Conservation (phyloP, 371 early-diverging fungal species). For the Zopfochytrium polystomum region DNA sequence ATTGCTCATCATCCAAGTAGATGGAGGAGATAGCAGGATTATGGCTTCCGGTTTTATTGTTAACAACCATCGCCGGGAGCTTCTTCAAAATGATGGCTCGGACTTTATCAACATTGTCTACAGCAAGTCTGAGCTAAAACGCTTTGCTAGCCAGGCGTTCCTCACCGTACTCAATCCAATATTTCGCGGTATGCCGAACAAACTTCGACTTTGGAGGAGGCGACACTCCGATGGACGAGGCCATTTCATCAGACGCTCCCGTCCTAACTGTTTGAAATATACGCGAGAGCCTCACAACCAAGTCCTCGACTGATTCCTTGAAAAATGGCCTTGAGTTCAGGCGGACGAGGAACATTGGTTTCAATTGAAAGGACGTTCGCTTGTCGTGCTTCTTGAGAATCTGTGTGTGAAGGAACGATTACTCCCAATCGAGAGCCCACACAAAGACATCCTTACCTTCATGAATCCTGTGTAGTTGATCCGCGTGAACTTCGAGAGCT, state of each 20-base stretch:
- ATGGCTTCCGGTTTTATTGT: slow-evolving; percentile 65
- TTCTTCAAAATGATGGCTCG: slow-evolving; percentile 87
- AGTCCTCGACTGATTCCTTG: slow-evolving; percentile 84
- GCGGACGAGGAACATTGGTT: slow-evolving; percentile 83
- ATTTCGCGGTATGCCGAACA: slow-evolving; percentile 88
- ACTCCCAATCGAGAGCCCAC: background rate
- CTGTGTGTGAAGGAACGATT: slow-evolving; percentile 11
- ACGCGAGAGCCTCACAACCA: slow-evolving; percentile 85
- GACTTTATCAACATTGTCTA: slow-evolving; percentile 95
- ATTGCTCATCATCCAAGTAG: slow-evolving; percentile 92
- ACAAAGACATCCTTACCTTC: slow-evolving; percentile 47
- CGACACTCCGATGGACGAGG: background rate
- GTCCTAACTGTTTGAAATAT: slow-evolving; percentile 86
- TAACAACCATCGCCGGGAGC: slow-evolving; percentile 93
- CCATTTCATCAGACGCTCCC: slow-evolving; percentile 24
- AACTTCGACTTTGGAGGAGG: slow-evolving; percentile 58
- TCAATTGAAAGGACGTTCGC: slow-evolving; percentile 78
- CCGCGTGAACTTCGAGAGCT: slow-evolving; percentile 86
- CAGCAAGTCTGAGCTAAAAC: background rate
- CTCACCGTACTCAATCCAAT: slow-evolving; percentile 92
- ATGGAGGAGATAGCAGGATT: slow-evolving; percentile 95
- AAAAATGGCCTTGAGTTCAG: slow-evolving; percentile 85
- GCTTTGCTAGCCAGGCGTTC: background rate
- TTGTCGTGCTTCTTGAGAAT: slow-evolving; percentile 97
- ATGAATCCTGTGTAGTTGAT: slow-evolving; percentile 95